Evolutionary conservation across 2,329 filamentous ascomycete species (phyloP), one percentile per base, ranked within the genome.

Genomic region (Sclerotinia spermophila): DNA sequence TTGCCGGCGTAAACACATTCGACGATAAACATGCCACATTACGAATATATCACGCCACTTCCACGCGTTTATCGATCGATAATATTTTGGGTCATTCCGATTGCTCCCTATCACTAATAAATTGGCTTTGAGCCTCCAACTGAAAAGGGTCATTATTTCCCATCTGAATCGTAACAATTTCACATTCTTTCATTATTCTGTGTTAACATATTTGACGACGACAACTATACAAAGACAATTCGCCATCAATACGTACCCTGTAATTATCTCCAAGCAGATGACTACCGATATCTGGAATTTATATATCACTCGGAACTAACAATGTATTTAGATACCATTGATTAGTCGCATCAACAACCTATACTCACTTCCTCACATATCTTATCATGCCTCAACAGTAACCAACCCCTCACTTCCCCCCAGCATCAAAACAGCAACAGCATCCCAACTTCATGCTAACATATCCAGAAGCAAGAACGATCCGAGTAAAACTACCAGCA

Each of bases 11-110:
- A 33, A 64, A 55, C n/a, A 40, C 11, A 42, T 69, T 30, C 45
- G 21, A 64, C 15, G 17, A 33, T 30, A 51, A 64, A 64, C 59
- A 69, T 48, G 60, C 67, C 67, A 69, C 30, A n/a, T 69, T 30
- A 62, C 44, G 48, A 55, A 8, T 40, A 42, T 19, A 69, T 69
- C 67, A 69, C 58, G 67, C 67, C 67, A 69, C 67, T 69, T 55
- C 64, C 35, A 64, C 58, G 40, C 2, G 5, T 51, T 40, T 65
- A 8, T 65, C 45, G 61, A 65, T 65, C 45, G 15, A 53, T 13
- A 40, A 15, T 53, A 27, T 65, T 33, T 40, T 65, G 21, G 27
- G 21, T 10, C 19, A 11, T 51, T 64, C 61, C 44, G 44, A 8
- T 11, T 27, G 6, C 24, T 38, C 11, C 44, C 44, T 11, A 10